Base-by-base conservation (phyloP, 2,329 filamentous ascomycete genomes). In the Tympanopsis confertula region DNA sequence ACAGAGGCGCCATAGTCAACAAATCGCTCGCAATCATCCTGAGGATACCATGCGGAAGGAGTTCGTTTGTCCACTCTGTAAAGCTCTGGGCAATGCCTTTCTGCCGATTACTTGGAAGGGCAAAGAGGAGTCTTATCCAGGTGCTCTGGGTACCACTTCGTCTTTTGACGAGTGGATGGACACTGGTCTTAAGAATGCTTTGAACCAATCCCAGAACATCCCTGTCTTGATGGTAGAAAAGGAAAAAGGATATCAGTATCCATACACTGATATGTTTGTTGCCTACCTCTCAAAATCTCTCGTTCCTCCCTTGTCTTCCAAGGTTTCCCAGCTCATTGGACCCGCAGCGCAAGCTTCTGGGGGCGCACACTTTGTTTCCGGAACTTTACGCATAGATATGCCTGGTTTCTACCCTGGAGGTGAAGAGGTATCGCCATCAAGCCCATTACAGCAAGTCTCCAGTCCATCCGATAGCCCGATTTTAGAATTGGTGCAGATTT, bases 11-110 rank as follows among this genome's bases (percentile, higher is more conserved):
- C 93, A 98, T 53, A 75, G 74, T 15, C 86, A 91, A 50, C 91
- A 98, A 55, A 94, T 98, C 56, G 88, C 91, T 5, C 75, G 91
- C 13, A 86, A 94, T 49, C 91, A 96, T 49, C 91, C 91, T 0
- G 93, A 98, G 55, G 73, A 80, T 39, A 70, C 86, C 2, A 68
- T 72, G 15, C 67, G 74, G 32, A 83, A 93, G 44, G 91, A 98
- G 50, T 98, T 98, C 55, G 84, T 96, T 39, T 98, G 91, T 48
- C 91, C 91, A 1, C 68, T 98, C 1, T 98, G 91, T 65, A 98
- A 98, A 59, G 93, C 91, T 3, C 69, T 98, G 1, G 91, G 91
- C 3, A 98, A 98, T 53, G 76, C 86, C 0, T 98, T 98, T 61
- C 58, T 98, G 26, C 93, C 93, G 0, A 86, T 98, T 43, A 79